A percentile compares a stretch with the other conserved stretches of the same genome.
Conservation (phyloP, 2,329 filamentous ascomycete species). For the Aspergillus bombycis region DNA sequence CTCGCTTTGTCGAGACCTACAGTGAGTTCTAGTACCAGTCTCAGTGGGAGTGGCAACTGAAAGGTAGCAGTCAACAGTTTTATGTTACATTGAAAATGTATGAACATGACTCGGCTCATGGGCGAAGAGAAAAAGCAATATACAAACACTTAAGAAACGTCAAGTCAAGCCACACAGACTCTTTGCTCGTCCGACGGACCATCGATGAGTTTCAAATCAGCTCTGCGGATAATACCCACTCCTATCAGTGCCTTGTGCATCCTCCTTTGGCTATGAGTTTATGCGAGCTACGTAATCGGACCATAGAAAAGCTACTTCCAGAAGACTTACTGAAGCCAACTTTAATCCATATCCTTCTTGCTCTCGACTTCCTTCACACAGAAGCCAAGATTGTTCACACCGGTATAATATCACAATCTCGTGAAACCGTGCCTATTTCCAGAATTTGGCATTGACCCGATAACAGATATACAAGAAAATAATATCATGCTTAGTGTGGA, state of each 20-base stretch:
- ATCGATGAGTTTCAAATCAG: slow-evolving; percentile 27
- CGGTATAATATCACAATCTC: slow-evolving; percentile 18
- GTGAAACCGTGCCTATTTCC: not conserved
- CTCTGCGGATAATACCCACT: slow-evolving; percentile 15
- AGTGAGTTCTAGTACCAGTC: slow-evolving; percentile 4
- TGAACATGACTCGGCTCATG: slow-evolving; percentile 12
- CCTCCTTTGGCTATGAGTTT: slow-evolving; percentile 29
- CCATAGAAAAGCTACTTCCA: slow-evolving; percentile 17
- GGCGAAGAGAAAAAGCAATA: slow-evolving; percentile 18
- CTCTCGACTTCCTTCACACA: slow-evolving; percentile 32
- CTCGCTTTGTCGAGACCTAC: slow-evolving; percentile 18
- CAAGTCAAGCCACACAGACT: slow-evolving; percentile 21
- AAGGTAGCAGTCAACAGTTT: not conserved
- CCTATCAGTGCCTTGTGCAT: slow-evolving; percentile 27
- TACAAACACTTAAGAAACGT: slow-evolving; percentile 24
- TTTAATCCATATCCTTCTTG: slow-evolving; percentile 27
- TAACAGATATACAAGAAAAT: slow-evolving; percentile 33
- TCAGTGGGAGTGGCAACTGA: not conserved
- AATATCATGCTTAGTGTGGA: slow-evolving; percentile 32
- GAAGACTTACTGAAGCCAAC: slow-evolving; percentile 25
- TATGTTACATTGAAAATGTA: slow-evolving; percentile 17
- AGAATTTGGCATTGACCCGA: not conserved
- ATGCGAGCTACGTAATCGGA: slow-evolving; percentile 16
- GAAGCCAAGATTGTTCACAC: slow-evolving; percentile 28
- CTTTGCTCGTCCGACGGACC: slow-evolving; percentile 20